These are phyloP conservation scores for Magnolia kwangsiensis DNA, from an alignment of 164 flowering plant species.

Conservation along the genomic window DNA sequence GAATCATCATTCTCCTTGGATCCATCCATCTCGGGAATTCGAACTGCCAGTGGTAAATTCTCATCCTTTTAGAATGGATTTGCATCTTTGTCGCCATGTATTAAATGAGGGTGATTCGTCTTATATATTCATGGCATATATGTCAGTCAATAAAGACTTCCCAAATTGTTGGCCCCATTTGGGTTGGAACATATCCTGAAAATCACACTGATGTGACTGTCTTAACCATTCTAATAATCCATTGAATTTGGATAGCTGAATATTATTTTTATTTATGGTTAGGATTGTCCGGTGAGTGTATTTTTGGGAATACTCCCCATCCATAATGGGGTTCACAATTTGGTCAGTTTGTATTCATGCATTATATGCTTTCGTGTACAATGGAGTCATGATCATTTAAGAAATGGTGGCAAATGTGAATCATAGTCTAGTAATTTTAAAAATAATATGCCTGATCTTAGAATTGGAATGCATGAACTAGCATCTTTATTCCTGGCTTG, in stretches of 20 bases:
- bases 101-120: neutral
- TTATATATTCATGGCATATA: too few species aligned
- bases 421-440: neutral
- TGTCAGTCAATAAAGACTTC: neutral
- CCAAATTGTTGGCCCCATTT: neutral
- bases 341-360: neutral
- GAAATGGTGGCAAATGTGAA: too few species aligned
- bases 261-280: neutral
- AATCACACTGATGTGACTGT: neutral
- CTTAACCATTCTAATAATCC: neutral
- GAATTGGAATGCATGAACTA: neutral
- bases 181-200: neutral
- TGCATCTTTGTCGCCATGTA: neutral
- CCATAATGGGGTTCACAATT: neutral
- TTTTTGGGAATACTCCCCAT: neutral
- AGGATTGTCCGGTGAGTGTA: neutral
- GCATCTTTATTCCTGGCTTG: neutral
- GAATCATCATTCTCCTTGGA: constrained; percentile 35
- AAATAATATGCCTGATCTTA: neutral
- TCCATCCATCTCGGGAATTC: constrained; percentile 14
- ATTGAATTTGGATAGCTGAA: neutral
- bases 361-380: too few species aligned
- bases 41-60: constrained; percentile 29
- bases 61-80: constrained; percentile 2
- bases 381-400: too few species aligned